phyloP scores from a whole-genome alignment of 179 eudicot genomes.

The Silene noctiflora region DNA sequence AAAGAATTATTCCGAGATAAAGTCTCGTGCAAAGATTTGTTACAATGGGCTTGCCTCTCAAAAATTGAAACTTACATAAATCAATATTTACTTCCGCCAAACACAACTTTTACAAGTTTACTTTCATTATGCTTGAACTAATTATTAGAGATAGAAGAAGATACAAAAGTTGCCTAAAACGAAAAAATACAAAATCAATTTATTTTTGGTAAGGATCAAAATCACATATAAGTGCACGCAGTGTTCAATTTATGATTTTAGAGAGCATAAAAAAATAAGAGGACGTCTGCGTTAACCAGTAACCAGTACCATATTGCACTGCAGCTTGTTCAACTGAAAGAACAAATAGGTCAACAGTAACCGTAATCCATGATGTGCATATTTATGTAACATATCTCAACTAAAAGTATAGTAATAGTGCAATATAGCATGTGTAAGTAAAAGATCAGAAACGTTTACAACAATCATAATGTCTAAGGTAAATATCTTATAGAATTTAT shows the following conservation, averaged over 20 bases:
- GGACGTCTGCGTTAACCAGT: not conserved
- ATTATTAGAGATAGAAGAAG: not conserved
- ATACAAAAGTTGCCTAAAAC: not conserved
- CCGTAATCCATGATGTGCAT: not conserved
- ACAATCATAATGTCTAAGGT: not conserved
- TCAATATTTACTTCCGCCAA: too few relatives aligned
- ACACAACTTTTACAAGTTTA: not conserved
- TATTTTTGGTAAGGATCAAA: not conserved
- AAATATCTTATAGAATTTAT: not conserved
- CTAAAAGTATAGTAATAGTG: not conserved
- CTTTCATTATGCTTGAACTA: not conserved
- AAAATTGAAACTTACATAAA: not conserved
- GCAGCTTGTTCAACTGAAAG: slow-evolving; percentile 6
- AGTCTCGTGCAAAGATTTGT: not conserved
- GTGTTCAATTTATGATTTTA: not conserved
- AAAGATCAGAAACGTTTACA: slow-evolving; percentile 13
- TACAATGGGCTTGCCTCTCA: not conserved
- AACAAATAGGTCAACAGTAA: not conserved
- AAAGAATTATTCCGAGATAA: not conserved
- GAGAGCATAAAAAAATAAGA: not conserved
- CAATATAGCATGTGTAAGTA: slow-evolving; percentile 7
- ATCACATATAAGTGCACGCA: not conserved
- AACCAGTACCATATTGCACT: slow-evolving; percentile 5
- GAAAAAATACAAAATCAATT: not conserved
- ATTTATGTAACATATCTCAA: not conserved